phyloP scores from a whole-genome alignment of 345 rosid genomes.

The Bruguiera gymnorhiza region DNA sequence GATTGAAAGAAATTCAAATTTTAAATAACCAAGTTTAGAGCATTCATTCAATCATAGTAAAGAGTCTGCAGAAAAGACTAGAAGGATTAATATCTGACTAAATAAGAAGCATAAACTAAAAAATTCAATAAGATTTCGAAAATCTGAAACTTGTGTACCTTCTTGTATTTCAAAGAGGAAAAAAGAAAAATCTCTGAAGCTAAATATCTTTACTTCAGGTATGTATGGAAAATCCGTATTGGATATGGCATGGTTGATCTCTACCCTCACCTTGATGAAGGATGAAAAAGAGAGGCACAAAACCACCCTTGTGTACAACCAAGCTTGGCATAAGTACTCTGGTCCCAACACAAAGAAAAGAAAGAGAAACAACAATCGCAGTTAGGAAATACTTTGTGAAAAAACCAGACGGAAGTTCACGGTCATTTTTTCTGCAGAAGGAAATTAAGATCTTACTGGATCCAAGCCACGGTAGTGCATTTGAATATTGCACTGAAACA shows the following conservation, averaged over 20 bases:
- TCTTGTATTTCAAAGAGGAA: not conserved
- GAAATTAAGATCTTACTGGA: no score
- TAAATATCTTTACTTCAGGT: not conserved
- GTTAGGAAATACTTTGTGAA: not conserved
- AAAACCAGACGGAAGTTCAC: no score
- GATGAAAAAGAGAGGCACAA: constrained; percentile 70
- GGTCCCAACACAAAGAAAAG: constrained; percentile 9
- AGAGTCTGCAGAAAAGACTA: no score
- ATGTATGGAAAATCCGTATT: not conserved
- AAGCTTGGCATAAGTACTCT: constrained; percentile 89
- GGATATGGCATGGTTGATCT: not conserved
- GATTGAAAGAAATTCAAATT: no score
- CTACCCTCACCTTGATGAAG: constrained; percentile 56
- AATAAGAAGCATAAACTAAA: not conserved
- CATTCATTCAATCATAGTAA: not conserved
- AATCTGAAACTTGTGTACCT: not conserved
- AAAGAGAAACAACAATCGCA: not conserved
- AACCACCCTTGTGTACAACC: constrained; percentile 98
- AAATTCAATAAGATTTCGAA: not conserved
- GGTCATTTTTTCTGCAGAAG: no score
- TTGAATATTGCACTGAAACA: no score
- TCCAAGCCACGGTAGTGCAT: no score
- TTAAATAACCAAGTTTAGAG: not conserved
- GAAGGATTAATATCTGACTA: not conserved
- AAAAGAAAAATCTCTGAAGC: not conserved